Evolutionary conservation across 169 alveolate species (phyloP), one percentile per base, ranked within the genome.

Genomic region (Plasmodium yoelii): DNA sequence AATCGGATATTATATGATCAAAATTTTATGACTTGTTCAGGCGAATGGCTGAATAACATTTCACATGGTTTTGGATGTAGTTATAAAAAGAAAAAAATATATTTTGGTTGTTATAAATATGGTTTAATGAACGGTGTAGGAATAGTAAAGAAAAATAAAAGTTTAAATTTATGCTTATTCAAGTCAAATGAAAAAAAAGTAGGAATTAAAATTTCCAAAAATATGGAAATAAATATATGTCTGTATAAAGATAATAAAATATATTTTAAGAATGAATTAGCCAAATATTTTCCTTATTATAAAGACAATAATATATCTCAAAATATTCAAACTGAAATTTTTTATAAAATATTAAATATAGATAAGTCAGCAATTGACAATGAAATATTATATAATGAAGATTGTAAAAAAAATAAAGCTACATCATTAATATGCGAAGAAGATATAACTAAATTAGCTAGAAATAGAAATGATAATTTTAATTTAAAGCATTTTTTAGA

Each of bases 41-140:
- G 90, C 34, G 90, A 82, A 82, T 82, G 90, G 90, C 51, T 82
- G 47, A 82, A 82, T 51, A 82, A 68, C 64, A 82, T 82, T 44
- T 55, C 90, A 39, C 90, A 82, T 47, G 82, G 82, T 12, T 82
- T 82, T 65, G 90, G 90, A 46, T 51, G 90, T 19, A 82, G 44
- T 8, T 44, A 82, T 49, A 67, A 46, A 55, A 68, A 82, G 53
- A 82, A 56, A 46, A 22, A 67, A 59, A 47, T 82, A 28, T 82
- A 26, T 67, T 15, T 82, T 7, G 90, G 90, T 44, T 34, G 65
- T 42, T 82, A 82, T 60, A 80, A 82, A 51, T 82, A 51, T 55
- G 90, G 90, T 22, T 59, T 82, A 24, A 82, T 82, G 53, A 53
- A 82, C 53, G 90, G 90, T 65, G 90, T 82, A 24, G 90, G 90